These are phyloP conservation scores for Acanthamoeba lenticulata DNA, from an alignment of 208 protist genomes.

Conservation along the genomic window DNA sequence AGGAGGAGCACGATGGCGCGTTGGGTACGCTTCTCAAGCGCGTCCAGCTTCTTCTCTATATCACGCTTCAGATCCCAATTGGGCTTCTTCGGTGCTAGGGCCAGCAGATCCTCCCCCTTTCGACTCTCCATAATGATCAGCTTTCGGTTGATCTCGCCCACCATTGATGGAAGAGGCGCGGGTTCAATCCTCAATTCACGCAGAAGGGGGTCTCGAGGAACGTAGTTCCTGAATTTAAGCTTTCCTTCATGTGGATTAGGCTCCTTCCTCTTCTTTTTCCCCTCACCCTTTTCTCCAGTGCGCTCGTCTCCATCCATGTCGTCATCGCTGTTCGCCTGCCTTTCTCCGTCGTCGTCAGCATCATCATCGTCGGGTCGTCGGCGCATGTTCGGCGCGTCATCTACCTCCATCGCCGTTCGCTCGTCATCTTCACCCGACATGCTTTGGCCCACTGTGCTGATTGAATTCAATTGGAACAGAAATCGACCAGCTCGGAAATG, in stretches of 20 bases:
- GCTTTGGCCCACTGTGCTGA: neutral
- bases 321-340: neutral
- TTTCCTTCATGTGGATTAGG: neutral
- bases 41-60: constrained; percentile 75
- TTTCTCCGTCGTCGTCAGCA: neutral
- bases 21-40: constrained; percentile 80
- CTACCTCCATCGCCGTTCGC: neutral
- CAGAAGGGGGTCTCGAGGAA: constrained; percentile 16
- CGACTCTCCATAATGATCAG: neutral
- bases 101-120: constrained; percentile 26
- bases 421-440: neutral
- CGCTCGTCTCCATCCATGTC: neutral
- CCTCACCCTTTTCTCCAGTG: constrained; percentile 6
- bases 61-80: constrained; percentile 85
- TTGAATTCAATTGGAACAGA: neutral
- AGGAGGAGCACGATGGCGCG: constrained; percentile 77
- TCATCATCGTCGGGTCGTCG: neutral
- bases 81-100: constrained; percentile 79
- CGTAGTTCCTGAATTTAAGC: constrained; percentile 51
- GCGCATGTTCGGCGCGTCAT: neutral
- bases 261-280: constrained; percentile 38
- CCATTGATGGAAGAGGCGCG: constrained; percentile 39
- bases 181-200: neutral
- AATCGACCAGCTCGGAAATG: neutral
- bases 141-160: constrained; percentile 51